phyloP scores from a whole-genome alignment of 2,329 filamentous ascomycete genomes.

The Juglanconis sp. region DNA sequence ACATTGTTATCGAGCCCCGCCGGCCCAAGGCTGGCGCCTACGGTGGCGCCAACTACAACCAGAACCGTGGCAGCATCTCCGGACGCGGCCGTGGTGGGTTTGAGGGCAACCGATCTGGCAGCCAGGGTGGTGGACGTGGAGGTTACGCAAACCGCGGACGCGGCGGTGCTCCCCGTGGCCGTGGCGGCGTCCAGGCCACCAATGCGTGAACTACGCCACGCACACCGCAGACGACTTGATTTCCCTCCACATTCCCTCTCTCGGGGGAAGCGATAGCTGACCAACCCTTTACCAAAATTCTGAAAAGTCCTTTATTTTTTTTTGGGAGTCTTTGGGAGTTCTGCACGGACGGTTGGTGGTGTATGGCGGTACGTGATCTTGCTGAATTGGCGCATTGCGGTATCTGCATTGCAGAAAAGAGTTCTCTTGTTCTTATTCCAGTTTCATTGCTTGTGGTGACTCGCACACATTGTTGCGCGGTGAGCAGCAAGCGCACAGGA shows the following conservation, averaged over 20 bases:
- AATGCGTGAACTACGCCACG: conserved; percentile 40
- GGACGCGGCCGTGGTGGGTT: conserved; percentile 66
- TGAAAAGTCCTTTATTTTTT: conserved; percentile 13
- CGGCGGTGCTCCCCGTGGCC: conserved; percentile 60
- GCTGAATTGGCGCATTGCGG: conserved; percentile 19
- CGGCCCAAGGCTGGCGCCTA: conserved; percentile 71
- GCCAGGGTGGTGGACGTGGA: conserved; percentile 61
- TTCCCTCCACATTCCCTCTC: background rate
- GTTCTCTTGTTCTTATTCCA: conserved; percentile 7
- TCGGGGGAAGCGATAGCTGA: conserved; percentile 1
- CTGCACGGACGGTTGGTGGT: conserved; percentile 18
- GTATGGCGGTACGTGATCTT: conserved; percentile 16
- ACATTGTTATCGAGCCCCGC: conserved; percentile 84
- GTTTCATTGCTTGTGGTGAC: background rate
- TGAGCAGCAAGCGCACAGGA: background rate
- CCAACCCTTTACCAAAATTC: conserved; percentile 5
- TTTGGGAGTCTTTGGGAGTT: conserved; percentile 19
- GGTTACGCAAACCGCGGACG: conserved; percentile 64
- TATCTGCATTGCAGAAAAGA: conserved; percentile 18
- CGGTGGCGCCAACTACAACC: conserved; percentile 64
- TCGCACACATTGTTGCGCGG: conserved; percentile 7
- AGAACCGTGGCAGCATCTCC: conserved; percentile 58
- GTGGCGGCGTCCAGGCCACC: conserved; percentile 54
- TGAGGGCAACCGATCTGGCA: conserved; percentile 56
- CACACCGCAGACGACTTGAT: conserved; percentile 1